phyloP scores from a whole-genome alignment of 2,329 filamentous ascomycete species.

The Tympanopsis confertula region DNA sequence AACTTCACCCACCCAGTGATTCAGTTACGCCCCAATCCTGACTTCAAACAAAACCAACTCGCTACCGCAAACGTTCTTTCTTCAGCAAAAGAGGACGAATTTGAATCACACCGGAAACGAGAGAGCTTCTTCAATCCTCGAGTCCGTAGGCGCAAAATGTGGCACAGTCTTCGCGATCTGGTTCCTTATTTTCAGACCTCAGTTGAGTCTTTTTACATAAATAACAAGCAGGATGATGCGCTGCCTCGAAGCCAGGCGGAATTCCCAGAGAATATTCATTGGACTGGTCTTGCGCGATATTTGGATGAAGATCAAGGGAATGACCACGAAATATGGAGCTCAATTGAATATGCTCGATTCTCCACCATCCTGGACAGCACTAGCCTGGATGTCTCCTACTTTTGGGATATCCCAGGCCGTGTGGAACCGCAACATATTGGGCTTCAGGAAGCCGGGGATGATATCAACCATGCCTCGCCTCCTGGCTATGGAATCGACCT shows the following conservation, averaged over 20 bases:
- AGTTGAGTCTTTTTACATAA: slow-evolving; percentile 51
- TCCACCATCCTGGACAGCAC: slow-evolving; percentile 75
- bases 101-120: slow-evolving; percentile 10
- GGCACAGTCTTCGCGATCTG: slow-evolving; percentile 46
- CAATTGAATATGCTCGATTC: slow-evolving; percentile 79
- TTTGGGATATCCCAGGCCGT: slow-evolving; percentile 77
- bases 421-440: slow-evolving; percentile 31
- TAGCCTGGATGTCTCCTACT: slow-evolving; percentile 63
- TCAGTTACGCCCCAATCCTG: slow-evolving; percentile 84
- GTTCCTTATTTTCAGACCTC: slow-evolving; percentile 60
- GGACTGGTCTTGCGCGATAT: slow-evolving; percentile 85
- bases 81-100: slow-evolving; percentile 21
- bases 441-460: slow-evolving; percentile 18
- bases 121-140: slow-evolving; percentile 25
- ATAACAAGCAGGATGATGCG: slow-evolving; percentile 22
- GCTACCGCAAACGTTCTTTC: slow-evolving; percentile 40
- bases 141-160: slow-evolving; percentile 35
- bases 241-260: slow-evolving; percentile 29
- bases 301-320: slow-evolving; percentile 70
- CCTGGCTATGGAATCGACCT: slow-evolving; percentile 84
- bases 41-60: slow-evolving; percentile 67
- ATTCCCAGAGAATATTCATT: slow-evolving; percentile 52
- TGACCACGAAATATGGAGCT: slow-evolving; percentile 75
- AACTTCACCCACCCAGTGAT: slow-evolving; percentile 70
- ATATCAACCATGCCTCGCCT: slow-evolving; percentile 71